A percentile compares a stretch with the other conserved stretches of the same genome.
These are phyloP conservation scores for Pueraria montana DNA, from an alignment of 306 rosid genomes.

Conservation along the genomic window DNA sequence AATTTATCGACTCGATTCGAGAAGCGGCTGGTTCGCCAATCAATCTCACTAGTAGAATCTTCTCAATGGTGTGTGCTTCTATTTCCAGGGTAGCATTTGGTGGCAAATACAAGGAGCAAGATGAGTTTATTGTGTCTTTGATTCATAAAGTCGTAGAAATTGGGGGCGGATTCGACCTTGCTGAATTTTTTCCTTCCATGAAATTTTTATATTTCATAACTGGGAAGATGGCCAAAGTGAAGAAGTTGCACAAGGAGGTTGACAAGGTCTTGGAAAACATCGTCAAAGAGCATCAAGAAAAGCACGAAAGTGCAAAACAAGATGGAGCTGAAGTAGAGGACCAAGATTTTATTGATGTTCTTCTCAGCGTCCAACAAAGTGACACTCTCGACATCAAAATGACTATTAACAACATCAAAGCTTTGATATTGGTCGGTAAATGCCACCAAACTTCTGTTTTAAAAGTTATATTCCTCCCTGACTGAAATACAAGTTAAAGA, in stretches of 20 bases:
- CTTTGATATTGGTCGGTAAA: constrained; percentile 31
- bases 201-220: background rate
- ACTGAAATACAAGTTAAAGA: no score
- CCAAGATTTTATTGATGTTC: constrained; percentile 37
- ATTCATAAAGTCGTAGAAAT: background rate
- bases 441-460: background rate
- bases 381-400: constrained; percentile 4
- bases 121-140: background rate
- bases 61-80: background rate
- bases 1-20: constrained; percentile 15
- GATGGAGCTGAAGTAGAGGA: background rate
- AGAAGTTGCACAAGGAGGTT: background rate
- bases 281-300: background rate
- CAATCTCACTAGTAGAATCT: background rate
- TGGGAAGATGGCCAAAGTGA: background rate
- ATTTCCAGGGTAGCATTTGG: constrained; percentile 21
- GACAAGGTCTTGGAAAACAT: background rate
- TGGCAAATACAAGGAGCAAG: background rate
- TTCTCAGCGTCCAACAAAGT: constrained; percentile 37
- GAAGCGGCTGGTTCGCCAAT: background rate
- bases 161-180: background rate
- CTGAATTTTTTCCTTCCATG: background rate
- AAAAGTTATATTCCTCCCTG: no score
- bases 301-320: background rate
- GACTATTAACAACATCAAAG: background rate